Percentiles rank a stretch among this genome's conserved stretches.
phyloP scores from a whole-genome alignment of 2,329 filamentous ascomycete species.

The Arthrinium puccinioides region DNA sequence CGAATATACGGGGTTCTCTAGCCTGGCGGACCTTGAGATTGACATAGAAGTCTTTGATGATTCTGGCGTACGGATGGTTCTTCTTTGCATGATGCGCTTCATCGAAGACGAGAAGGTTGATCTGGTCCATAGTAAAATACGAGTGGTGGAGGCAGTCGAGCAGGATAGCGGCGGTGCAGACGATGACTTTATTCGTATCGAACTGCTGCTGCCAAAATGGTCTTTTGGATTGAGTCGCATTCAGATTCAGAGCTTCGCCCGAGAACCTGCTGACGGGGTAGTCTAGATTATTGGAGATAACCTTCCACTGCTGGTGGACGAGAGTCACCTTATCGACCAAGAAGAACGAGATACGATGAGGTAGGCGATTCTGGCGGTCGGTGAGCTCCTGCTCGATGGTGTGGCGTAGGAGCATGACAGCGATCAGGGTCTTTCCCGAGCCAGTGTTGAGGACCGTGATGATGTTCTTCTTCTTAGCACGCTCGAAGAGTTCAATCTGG shows the following conservation, averaged over 20 bases:
- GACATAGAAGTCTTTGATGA: conserved; percentile 80
- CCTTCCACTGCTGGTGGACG: conserved; percentile 81
- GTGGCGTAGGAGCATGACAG: conserved; percentile 74
- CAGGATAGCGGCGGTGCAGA: conserved; percentile 87
- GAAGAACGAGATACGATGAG: conserved; percentile 72
- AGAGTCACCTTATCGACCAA: conserved; percentile 84
- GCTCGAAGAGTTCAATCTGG: conserved; percentile 84
- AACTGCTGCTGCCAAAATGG: conserved; percentile 46
- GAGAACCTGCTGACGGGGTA: conserved; percentile 67
- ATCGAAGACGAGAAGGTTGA: conserved; percentile 90
- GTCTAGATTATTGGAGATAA: conserved; percentile 74
- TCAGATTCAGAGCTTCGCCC: conserved; percentile 49
- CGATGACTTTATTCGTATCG: conserved; percentile 68
- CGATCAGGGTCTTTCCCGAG: conserved; percentile 94
- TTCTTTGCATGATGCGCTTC: conserved; percentile 96
- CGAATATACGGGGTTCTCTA: conserved; percentile 70
- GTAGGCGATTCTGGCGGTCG: conserved; percentile 51
- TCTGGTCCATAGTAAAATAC: conserved; percentile 71
- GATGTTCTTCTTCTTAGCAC: conserved; percentile 75
- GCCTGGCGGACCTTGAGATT: conserved; percentile 33
- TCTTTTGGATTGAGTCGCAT: conserved; percentile 29
- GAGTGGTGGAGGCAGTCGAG: conserved; percentile 70
- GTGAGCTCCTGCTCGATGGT: conserved; percentile 72
- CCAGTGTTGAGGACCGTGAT: conserved; percentile 71
- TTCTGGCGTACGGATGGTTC: conserved; percentile 80